Conservation (phyloP, 2,329 filamentous ascomycete species). For the Podosphaera aphanis region DNA sequence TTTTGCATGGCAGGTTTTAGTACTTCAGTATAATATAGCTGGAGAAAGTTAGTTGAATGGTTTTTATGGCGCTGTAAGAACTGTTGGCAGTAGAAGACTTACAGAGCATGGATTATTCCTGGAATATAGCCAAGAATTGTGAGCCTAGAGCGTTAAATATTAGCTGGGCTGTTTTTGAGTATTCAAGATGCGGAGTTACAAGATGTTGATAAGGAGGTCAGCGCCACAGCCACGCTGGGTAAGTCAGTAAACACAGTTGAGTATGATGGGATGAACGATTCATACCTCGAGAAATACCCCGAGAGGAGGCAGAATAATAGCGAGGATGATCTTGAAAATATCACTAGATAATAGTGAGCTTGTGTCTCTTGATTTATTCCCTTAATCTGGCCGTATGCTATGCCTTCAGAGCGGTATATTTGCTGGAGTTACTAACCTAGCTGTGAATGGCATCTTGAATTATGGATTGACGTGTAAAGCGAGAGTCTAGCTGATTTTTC, state of each 20-base stretch:
- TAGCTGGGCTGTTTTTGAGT: neutral
- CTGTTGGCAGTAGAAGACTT: constrained; percentile 18
- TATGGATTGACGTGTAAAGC: too few species aligned
- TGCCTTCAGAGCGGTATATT: too few species aligned
- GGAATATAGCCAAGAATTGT: constrained; percentile 51
- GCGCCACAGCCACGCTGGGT: constrained; percentile 51
- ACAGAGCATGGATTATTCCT: constrained; percentile 80
- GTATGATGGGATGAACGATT: neutral
- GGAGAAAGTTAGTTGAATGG: constrained; percentile 4
- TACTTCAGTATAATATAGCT: constrained; percentile 79
- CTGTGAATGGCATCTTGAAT: constrained; percentile 31
- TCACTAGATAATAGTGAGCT: constrained; percentile 25
- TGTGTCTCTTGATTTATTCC: neutral
- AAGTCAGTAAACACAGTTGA: constrained; percentile 2
- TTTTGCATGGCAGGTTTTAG: constrained; percentile 22
- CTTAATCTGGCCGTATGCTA: too few species aligned
- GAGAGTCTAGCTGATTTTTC: too few species aligned
- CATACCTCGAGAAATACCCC: constrained; percentile 65
- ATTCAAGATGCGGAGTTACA: constrained; percentile 15
- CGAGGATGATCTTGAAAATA: constrained; percentile 66
- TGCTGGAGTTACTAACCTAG: constrained; percentile 20
- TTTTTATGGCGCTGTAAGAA: neutral
- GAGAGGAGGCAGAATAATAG: constrained; percentile 69
- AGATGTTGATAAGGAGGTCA: constrained; percentile 80
- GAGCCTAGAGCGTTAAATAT: constrained; percentile 19